Base-by-base conservation (phyloP, 768 basidiomycete species). In the Boletellus emodensis region DNA sequence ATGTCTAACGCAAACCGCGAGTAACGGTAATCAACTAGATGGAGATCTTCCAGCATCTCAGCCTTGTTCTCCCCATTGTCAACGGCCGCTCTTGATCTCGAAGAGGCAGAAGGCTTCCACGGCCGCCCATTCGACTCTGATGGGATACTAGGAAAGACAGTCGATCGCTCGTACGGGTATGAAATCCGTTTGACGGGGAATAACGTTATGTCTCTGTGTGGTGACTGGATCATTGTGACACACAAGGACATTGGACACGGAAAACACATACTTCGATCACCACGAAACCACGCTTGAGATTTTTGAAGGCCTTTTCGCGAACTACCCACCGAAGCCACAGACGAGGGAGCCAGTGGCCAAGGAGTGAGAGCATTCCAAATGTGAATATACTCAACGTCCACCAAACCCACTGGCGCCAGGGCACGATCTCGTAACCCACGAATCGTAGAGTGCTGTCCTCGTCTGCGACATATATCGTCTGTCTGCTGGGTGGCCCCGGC, bases 321-420 rank as follows among this genome's bases (percentile, higher is more conserved):
- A 91, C 82, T 18, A 90, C 87, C 80, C 87, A 94, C 26, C 81
- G 81, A 44, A 98, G 79, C 96, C 96, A 97, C 24, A 94, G 56
- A 6, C 78, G 80, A 49, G 96, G 96, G 56, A 96, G 84, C 96
- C 96, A 99, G 61, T 93, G 84, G 4, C 94, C 94, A 9, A 94
- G 68, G 15, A 99, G 75, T 11, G 79, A 85, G 18, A 97, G 72
- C 5, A 81, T 66, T 5, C 96, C 95, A 11, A 85, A 70, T 2
- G 83, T 81, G 8, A 87, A 44, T 6, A 89, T 55, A 59, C 89
- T 90, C 6, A 80, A 79, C 11, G 75, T 30, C 55, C 79, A 75
- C 95, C 96, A 99, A 3, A 84, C 55, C 68, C 75, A 74, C 37
- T 76, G 72, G 47, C 83, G 80, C 79, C 81, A 82, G 6, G 59